phyloP scores from a whole-genome alignment of 192 early-diverging fungal genomes.

The Powellomyces hirtus region DNA sequence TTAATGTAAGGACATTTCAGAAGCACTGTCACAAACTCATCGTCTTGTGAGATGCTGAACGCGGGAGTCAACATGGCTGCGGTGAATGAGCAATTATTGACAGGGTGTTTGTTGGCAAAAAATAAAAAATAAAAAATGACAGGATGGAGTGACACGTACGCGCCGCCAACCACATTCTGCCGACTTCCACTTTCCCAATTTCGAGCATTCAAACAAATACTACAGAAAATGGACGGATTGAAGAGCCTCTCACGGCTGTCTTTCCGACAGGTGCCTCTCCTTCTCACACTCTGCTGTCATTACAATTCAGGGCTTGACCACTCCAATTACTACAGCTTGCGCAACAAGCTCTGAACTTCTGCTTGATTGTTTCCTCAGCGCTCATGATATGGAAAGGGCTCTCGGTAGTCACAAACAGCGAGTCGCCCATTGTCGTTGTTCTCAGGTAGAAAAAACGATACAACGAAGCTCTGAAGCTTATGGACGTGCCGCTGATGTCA shows the following conservation, averaged over 20 bases:
- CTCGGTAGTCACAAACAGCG: slow-evolving; percentile 78
- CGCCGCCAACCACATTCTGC: too few relatives aligned
- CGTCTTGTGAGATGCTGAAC: slow-evolving; percentile 77
- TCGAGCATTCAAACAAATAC: too few relatives aligned
- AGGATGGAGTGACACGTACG: too few relatives aligned
- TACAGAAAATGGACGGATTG: slow-evolving; percentile 12
- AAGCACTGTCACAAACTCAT: slow-evolving; percentile 67
- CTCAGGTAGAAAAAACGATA: slow-evolving; percentile 59
- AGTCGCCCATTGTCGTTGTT: slow-evolving; percentile 97
- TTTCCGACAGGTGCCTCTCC: slow-evolving; percentile 11
- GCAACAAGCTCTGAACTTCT: slow-evolving; percentile 79
- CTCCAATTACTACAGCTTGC: slow-evolving; percentile 27
- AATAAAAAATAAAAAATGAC: too few relatives aligned
- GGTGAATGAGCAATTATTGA: too few relatives aligned
- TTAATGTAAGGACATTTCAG: slow-evolving; percentile 84
- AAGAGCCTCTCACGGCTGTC: slow-evolving; percentile 17
- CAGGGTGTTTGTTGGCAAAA: too few relatives aligned
- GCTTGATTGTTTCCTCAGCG: slow-evolving; percentile 87
- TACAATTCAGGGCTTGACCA: not conserved
- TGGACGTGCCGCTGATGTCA: too few relatives aligned
- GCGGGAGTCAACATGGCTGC: slow-evolving; percentile 94
- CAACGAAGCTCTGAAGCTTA: not conserved
- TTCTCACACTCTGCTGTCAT: not conserved
- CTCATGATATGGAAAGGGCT: slow-evolving; percentile 97
- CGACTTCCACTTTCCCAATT: too few relatives aligned